These are phyloP conservation scores for Akebia trifoliata DNA, from an alignment of 164 flowering plant species.

Conservation along the genomic window DNA sequence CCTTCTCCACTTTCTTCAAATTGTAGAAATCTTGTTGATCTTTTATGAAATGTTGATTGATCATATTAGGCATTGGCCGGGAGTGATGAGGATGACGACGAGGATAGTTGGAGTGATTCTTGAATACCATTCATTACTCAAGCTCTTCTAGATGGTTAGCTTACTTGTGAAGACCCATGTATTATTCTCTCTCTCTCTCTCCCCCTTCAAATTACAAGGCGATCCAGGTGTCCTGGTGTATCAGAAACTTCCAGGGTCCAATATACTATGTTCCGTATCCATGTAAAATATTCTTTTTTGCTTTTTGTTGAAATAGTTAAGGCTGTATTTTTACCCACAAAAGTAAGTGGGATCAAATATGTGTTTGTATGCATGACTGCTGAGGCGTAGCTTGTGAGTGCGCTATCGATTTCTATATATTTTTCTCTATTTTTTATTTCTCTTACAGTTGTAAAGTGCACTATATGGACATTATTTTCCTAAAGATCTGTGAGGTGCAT, in stretches of 20 bases:
- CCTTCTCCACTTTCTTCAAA: slow-evolving; percentile 4
- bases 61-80: slow-evolving; percentile 70
- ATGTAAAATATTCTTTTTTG: slow-evolving; percentile 14
- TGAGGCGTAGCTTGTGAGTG: background rate
- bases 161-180: background rate
- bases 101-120: slow-evolving; percentile 83
- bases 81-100: slow-evolving; percentile 85
- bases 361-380: slow-evolving; percentile 9
- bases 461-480: background rate
- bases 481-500: background rate
- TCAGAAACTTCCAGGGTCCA: background rate
- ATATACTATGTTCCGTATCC: background rate
- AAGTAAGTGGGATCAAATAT: slow-evolving; percentile 17
- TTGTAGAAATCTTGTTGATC: background rate
- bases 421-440: background rate
- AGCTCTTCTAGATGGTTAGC: background rate
- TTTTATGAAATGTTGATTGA: background rate
- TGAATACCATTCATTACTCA: slow-evolving; percentile 14
- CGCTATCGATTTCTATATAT: background rate
- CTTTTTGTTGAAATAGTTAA: slow-evolving; percentile 2
- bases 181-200: background rate
- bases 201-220: background rate
- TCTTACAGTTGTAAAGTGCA: background rate
- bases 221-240: slow-evolving; percentile 1
- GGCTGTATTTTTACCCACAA: slow-evolving; percentile 15